These are phyloP conservation scores for Coccomyxa sp. DNA, from an alignment of 139 green algal genomes.

Conservation along the genomic window DNA sequence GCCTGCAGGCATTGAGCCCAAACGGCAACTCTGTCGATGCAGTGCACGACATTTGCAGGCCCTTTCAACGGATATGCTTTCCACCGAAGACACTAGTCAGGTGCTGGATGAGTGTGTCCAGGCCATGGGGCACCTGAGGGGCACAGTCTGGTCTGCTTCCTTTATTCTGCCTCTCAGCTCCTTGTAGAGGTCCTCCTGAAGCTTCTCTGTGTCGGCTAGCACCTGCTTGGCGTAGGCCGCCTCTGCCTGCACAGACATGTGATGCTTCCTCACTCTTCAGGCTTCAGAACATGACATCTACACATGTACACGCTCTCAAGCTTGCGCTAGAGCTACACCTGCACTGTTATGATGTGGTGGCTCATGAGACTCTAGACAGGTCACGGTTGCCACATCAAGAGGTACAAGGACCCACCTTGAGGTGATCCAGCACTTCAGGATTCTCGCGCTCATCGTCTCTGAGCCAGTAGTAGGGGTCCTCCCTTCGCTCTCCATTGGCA, in stretches of 20 bases:
- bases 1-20: no score
- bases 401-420: constrained; percentile 17
- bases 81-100: no score
- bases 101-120: no score
- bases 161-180: constrained; percentile 86
- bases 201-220: constrained; percentile 70
- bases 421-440: constrained; percentile 38
- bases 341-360: no score
- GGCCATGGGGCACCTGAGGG: constrained; percentile 25
- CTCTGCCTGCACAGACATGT: constrained; percentile 46
- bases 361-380: no score
- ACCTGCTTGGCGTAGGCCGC: constrained; percentile 66
- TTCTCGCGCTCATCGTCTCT: constrained; percentile 71
- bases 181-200: constrained; percentile 76
- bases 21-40: neutral
- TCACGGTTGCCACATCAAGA: neutral
- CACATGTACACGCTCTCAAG: no score
- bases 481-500: constrained; percentile 33
- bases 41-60: neutral
- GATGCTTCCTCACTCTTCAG: neutral
- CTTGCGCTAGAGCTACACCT: no score
- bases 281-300: neutral
- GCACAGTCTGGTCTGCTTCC: constrained; percentile 69
- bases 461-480: constrained; percentile 81
- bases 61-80: no score